These are phyloP conservation scores for Entrophospora sp. DNA, from an alignment of 192 early-diverging fungal species.

Conservation along the genomic window DNA sequence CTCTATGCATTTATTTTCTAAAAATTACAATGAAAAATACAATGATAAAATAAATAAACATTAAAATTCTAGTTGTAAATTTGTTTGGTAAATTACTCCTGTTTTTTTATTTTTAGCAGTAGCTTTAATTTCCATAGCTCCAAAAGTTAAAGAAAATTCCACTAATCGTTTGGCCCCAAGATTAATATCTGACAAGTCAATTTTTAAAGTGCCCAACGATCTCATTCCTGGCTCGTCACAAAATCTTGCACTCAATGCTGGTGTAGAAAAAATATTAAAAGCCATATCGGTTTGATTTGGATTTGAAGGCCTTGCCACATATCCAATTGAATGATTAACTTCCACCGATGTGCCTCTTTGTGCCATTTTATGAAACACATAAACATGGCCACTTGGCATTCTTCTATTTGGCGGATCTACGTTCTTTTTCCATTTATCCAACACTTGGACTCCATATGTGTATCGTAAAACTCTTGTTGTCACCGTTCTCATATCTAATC, in stretches of 20 bases:
- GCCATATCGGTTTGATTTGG: background rate
- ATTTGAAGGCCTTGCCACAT: background rate
- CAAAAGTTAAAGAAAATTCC: constrained; percentile 12
- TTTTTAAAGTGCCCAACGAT: background rate
- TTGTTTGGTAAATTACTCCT: background rate
- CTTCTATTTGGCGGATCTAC: background rate
- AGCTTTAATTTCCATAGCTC: constrained; percentile 19
- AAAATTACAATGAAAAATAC: too few relatives aligned
- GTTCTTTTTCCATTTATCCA: background rate
- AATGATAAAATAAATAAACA: too few relatives aligned
- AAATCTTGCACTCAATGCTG: background rate
- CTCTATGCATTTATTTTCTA: too few relatives aligned
- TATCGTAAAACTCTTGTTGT: background rate
- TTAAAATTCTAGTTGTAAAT: too few relatives aligned
- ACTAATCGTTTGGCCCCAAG: background rate
- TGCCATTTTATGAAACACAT: constrained; percentile 1
- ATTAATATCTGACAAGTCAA: background rate
- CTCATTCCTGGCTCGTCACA: constrained; percentile 9
- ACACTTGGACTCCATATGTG: constrained; percentile 1
- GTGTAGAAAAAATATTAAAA: constrained; percentile 6
- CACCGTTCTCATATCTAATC: constrained; percentile 2
- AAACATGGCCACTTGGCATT: background rate
- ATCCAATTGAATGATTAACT: background rate
- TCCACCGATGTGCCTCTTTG: background rate
- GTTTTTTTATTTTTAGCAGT: constrained; percentile 8